These are phyloP conservation scores for Fusarium pseudocircinatum DNA, from an alignment of 2,329 filamentous ascomycete genomes.

Conservation along the genomic window DNA sequence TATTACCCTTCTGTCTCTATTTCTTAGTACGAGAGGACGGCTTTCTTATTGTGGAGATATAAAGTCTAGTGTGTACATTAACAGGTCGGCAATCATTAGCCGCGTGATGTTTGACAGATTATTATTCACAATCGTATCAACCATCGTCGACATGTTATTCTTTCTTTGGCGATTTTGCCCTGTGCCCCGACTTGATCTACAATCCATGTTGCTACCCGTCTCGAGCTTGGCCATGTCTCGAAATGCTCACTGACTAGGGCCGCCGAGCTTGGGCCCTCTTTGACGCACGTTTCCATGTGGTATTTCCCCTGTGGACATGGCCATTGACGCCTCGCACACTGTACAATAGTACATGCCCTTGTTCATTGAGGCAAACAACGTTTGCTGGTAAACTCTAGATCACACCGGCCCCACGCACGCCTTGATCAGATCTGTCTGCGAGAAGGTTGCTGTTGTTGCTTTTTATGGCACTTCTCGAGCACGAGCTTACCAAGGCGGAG, in stretches of 20 bases:
- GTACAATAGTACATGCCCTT: slow-evolving; percentile 15
- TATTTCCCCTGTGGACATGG: slow-evolving; percentile 11
- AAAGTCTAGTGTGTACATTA: slow-evolving; percentile 29
- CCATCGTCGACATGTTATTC: not conserved
- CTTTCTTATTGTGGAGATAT: slow-evolving; percentile 21
- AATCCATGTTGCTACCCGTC: not conserved
- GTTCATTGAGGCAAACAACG: slow-evolving; percentile 25
- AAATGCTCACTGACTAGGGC: not conserved
- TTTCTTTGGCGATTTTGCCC: not conserved
- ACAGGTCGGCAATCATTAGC: slow-evolving; percentile 8
- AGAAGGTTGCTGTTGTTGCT: not conserved
- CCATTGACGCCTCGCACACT: slow-evolving; percentile 32
- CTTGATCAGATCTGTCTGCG: slow-evolving; percentile 9
- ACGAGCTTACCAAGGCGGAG: not conserved
- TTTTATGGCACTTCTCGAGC: not conserved
- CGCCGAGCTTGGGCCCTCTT: slow-evolving; percentile 24
- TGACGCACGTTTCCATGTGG: slow-evolving; percentile 24
- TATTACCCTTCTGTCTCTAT: slow-evolving; percentile 30
- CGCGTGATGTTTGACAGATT: not conserved
- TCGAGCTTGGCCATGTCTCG: not conserved
- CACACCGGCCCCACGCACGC: slow-evolving; percentile 14
- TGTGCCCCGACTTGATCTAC: not conserved
- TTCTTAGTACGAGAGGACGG: slow-evolving; percentile 17
- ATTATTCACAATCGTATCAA: slow-evolving; percentile 1
- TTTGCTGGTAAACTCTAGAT: not conserved